phyloP scores from a whole-genome alignment of 495 filamentous ascomycete genomes.

The Aspergillus homomorphus region DNA sequence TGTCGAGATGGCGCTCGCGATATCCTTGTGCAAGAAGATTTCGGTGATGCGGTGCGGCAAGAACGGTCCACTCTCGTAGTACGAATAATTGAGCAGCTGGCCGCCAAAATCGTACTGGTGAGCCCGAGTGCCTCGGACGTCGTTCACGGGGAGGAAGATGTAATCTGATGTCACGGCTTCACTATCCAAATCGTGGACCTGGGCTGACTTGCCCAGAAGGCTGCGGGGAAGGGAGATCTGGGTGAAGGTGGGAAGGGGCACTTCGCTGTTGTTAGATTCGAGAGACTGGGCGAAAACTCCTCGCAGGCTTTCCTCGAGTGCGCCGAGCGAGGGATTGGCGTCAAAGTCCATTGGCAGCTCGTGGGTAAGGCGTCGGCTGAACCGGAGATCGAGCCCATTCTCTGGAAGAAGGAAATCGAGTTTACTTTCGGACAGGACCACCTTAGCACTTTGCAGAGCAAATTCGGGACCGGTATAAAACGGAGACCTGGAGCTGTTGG shows the following conservation, averaged over 20 bases:
- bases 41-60: conserved; percentile 26
- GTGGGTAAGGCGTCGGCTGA: conserved; percentile 33
- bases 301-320: conserved; percentile 21
- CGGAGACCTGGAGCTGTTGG: not conserved
- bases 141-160: conserved; percentile 32
- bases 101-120: conserved; percentile 31
- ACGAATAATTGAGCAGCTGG: conserved; percentile 29
- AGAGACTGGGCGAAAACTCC: conserved; percentile 15
- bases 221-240: conserved; percentile 30
- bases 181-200: not conserved
- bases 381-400: conserved; percentile 38
- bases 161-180: conserved; percentile 30
- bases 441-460: conserved; percentile 27
- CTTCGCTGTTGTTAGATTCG: not conserved
- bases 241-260: conserved; percentile 31
- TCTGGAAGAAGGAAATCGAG: conserved; percentile 46
- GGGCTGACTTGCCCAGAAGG: not conserved
- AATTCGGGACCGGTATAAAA: conserved; percentile 10
- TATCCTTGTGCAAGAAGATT: conserved; percentile 30
- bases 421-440: conserved; percentile 28
- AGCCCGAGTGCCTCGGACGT: conserved; percentile 25
- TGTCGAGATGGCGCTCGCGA: conserved; percentile 2
- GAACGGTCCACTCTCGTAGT: conserved; percentile 36
- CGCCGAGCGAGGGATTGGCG: conserved; percentile 10
- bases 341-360: conserved; percentile 21